Conservation (phyloP, 148 eudicot species). For the Mesembryanthemum crystallinum region DNA sequence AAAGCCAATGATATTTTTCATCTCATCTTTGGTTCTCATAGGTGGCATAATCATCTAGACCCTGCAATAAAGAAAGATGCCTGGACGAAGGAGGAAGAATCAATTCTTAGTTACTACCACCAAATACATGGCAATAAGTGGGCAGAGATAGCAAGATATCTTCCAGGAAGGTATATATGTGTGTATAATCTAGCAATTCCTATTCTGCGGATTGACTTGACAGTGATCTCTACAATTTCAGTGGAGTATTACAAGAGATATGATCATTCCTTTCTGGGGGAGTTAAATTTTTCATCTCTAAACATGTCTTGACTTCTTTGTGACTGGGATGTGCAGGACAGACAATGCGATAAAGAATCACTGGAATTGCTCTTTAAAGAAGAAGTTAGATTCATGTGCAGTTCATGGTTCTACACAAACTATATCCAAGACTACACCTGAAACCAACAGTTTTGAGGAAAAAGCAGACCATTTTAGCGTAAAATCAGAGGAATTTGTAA, state of each 20-base stretch:
- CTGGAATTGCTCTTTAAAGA: conserved; percentile 80
- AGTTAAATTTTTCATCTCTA: background rate
- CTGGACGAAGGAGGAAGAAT: conserved; percentile 77
- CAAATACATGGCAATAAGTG: conserved; percentile 75
- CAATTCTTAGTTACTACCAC: conserved; percentile 54
- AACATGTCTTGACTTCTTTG: background rate
- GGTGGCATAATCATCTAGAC: conserved; percentile 90
- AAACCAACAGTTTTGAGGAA: conserved; percentile 23
- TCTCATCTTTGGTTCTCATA: conserved; percentile 16
- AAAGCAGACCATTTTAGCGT: conserved; percentile 20
- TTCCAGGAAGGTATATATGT: conserved; percentile 77
- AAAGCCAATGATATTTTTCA: background rate
- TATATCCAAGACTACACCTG: conserved; percentile 23
- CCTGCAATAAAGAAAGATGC: conserved; percentile 80
- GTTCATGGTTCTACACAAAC: conserved; percentile 28
- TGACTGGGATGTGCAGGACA: conserved; percentile 42
- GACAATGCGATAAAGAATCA: conserved; percentile 93
- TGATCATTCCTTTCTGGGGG: background rate
- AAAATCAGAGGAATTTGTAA: background rate
- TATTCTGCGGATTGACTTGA: background rate
- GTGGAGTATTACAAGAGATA: background rate
- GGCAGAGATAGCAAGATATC: conserved; percentile 78
- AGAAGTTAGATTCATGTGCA: conserved; percentile 42
- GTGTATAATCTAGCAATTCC: background rate
- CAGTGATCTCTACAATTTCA: background rate